phyloP scores from a whole-genome alignment of 331 rosid genomes.

The Rosa hybrid region DNA sequence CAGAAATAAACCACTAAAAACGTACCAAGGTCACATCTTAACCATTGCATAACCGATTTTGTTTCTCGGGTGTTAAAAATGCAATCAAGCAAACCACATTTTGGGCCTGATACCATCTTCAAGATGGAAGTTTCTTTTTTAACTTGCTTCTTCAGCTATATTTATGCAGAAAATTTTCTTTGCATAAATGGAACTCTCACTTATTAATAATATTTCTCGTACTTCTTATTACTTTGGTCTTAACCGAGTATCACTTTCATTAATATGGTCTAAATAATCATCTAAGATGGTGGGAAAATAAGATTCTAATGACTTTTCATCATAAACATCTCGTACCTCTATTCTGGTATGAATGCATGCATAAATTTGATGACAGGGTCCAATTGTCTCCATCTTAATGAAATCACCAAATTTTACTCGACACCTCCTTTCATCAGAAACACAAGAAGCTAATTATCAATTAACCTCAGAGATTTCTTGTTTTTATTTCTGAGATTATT shows the following conservation, averaged over 20 bases:
- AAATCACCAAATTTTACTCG: not conserved
- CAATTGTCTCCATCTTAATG: not conserved
- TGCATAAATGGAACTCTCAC: too few relatives aligned
- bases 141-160: not conserved
- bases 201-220: not conserved
- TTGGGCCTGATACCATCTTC: not conserved
- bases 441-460: not conserved
- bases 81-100: not conserved
- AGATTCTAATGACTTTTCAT: not conserved
- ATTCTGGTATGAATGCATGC: not conserved
- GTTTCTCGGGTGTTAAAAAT: not conserved
- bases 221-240: not conserved
- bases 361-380: not conserved
- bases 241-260: not conserved
- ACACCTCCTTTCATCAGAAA: not conserved
- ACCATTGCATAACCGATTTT: not conserved
- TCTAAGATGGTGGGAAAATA: not conserved
- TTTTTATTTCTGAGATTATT: not conserved
- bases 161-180: not conserved
- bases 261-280: not conserved
- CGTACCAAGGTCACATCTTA: not conserved
- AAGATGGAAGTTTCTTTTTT: not conserved
- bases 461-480: slow-evolving; percentile 11
- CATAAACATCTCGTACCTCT: not conserved
- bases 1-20: not conserved